These are phyloP conservation scores for Ascocoryne sarcoides DNA, from an alignment of 2,329 filamentous ascomycete species.

Conservation along the genomic window DNA sequence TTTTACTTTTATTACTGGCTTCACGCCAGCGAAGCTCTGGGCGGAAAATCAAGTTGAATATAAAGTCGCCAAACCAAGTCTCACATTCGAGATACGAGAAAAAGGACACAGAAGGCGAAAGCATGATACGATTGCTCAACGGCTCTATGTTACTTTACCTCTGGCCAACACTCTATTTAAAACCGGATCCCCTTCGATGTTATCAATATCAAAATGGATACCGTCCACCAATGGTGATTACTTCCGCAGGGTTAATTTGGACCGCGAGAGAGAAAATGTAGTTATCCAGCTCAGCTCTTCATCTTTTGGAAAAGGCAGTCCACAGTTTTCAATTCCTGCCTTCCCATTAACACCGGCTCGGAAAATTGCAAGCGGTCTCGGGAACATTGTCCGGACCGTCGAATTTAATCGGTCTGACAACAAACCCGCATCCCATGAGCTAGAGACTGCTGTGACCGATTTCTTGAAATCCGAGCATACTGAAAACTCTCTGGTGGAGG, in stretches of 20 bases:
- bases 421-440: constrained; percentile 59
- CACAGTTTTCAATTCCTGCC: constrained; percentile 36
- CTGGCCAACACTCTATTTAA: constrained; percentile 72
- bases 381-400: constrained; percentile 68
- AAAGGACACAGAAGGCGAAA: too few relatives aligned
- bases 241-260: constrained; percentile 8
- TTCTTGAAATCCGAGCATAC: constrained; percentile 37
- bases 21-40: background rate
- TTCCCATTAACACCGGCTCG: constrained; percentile 55
- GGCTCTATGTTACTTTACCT: constrained; percentile 42
- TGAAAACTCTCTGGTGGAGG: constrained; percentile 41
- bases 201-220: constrained; percentile 39
- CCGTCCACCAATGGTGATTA: background rate
- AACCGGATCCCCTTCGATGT: constrained; percentile 54
- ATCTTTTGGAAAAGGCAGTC: constrained; percentile 1
- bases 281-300: constrained; percentile 8
- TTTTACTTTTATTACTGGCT: background rate
- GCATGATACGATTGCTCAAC: too few relatives aligned
- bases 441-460: constrained; percentile 55
- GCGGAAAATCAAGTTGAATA: too few relatives aligned
- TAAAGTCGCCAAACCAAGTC: too few relatives aligned
- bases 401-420: constrained; percentile 35
- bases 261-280: constrained; percentile 13
- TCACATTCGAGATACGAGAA: too few relatives aligned
- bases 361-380: constrained; percentile 55